These are phyloP conservation scores for Escovopsis sp. DNA, from an alignment of 2,329 filamentous ascomycete species.

Conservation along the genomic window DNA sequence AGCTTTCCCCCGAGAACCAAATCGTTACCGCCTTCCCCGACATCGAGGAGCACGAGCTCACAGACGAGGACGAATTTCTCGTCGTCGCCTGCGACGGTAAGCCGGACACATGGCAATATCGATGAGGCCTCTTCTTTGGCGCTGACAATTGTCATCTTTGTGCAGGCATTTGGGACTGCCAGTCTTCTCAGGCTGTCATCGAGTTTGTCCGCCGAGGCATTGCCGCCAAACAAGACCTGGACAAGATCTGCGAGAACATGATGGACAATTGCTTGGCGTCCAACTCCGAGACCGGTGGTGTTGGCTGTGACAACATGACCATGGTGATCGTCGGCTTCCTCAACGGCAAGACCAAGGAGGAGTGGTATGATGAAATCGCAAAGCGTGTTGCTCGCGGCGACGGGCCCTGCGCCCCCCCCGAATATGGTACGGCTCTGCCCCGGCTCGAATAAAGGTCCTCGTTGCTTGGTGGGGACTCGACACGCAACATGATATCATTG, in stretches of 20 bases:
- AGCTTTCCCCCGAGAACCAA: constrained; percentile 93
- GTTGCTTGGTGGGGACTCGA: constrained; percentile 6
- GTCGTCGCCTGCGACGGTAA: constrained; percentile 85
- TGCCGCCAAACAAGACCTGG: constrained; percentile 85
- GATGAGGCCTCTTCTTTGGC: neutral
- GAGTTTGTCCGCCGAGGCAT: constrained; percentile 96
- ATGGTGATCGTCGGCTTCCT: constrained; percentile 86
- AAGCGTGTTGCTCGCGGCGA: constrained; percentile 92
- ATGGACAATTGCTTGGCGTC: constrained; percentile 99
- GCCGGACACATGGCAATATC: constrained; percentile 16
- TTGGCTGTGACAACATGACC: constrained; percentile 99
- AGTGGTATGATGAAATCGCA: constrained; percentile 95
- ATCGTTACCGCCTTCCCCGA: constrained; percentile 97
- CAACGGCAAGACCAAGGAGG: constrained; percentile 82
- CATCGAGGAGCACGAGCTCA: constrained; percentile 79
- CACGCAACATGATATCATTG: constrained; percentile 3
- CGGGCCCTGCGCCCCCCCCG: constrained; percentile 93
- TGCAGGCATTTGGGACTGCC: constrained; percentile 96
- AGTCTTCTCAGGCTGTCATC: constrained; percentile 91
- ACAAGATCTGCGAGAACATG: constrained; percentile 98
- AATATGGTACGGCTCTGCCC: constrained; percentile 77
- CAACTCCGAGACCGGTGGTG: constrained; percentile 93
- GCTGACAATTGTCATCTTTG: neutral
- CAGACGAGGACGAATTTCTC: constrained; percentile 88
- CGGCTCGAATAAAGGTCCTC: constrained; percentile 7